Conservation (phyloP, 306 rosid species). For the Ormosia emarginata region DNA sequence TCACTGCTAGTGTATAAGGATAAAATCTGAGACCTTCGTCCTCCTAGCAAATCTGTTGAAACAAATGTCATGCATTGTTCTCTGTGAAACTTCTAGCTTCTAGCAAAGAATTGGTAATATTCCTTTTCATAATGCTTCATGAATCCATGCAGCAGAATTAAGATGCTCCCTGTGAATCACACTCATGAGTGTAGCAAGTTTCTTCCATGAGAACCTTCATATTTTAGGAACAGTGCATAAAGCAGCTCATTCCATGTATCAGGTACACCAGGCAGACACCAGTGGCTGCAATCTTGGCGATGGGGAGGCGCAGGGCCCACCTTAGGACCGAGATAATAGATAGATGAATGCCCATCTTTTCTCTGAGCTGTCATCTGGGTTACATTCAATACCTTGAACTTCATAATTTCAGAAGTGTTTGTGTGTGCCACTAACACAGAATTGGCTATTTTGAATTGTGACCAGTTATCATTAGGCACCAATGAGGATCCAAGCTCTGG, state of each 20-base stretch:
- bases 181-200: constrained; percentile 14
- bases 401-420: constrained; percentile 16
- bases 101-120: not conserved
- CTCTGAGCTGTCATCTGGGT: constrained; percentile 68
- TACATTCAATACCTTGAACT: constrained; percentile 53
- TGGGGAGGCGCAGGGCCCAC: constrained; percentile 46
- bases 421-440: constrained; percentile 32
- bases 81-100: not conserved
- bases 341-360: constrained; percentile 82
- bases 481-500: constrained; percentile 66
- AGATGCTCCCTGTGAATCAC: constrained; percentile 6
- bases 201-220: constrained; percentile 12
- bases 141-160: not conserved
- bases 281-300: constrained; percentile 94
- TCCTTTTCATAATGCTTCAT: not conserved
- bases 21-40: not conserved
- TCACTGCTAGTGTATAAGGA: not conserved
- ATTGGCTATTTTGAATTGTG: constrained; percentile 59
- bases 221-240: constrained; percentile 55
- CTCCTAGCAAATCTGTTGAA: not conserved
- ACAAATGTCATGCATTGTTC: not conserved
- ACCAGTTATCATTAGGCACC: constrained; percentile 56
- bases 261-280: constrained; percentile 97
- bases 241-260: constrained; percentile 89
- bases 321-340: constrained; percentile 56